These are phyloP conservation scores for Metschnikowia cerradonensis DNA, from an alignment of 805 yeast genomes.

Conservation along the genomic window DNA sequence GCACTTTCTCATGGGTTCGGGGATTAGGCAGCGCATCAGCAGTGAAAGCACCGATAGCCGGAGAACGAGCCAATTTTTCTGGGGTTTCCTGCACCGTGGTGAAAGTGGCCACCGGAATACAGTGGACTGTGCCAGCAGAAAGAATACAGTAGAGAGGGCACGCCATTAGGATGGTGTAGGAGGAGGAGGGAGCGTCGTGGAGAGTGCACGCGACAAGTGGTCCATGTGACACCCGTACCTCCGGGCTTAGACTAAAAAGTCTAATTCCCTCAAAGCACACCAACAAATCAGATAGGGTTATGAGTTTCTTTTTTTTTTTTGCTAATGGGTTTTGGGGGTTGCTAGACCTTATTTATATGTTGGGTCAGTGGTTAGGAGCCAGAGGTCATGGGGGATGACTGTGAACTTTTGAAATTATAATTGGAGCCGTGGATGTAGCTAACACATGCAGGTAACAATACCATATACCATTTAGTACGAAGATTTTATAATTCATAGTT, in stretches of 20 bases:
- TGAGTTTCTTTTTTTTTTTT: no score
- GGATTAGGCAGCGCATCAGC: background rate
- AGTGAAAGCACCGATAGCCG: constrained; percentile 6
- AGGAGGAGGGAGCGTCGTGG: background rate
- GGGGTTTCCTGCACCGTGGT: constrained; percentile 7
- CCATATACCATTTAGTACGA: no score
- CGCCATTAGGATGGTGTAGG: constrained; percentile 9
- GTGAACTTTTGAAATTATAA: no score
- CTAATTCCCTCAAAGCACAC: no score
- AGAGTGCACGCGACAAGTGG: constrained; percentile 2
- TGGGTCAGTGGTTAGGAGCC: no score
- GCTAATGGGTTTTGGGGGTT: no score
- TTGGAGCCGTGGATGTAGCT: no score
- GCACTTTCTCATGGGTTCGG: background rate
- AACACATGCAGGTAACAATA: no score
- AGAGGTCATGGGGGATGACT: no score
- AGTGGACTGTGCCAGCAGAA: constrained; percentile 24
- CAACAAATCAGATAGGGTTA: no score
- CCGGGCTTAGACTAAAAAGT: background rate
- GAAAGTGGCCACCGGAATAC: constrained; percentile 23
- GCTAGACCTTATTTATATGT: no score
- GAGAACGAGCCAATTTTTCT: constrained; percentile 11
- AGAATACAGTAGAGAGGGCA: constrained; percentile 25
- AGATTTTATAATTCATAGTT: no score
- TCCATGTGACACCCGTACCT: constrained; percentile 1